Percentiles rank a stretch among this genome's conserved stretches.
These are phyloP conservation scores for Russula sp. DNA, from an alignment of 768 basidiomycete genomes.

Conservation along the genomic window DNA sequence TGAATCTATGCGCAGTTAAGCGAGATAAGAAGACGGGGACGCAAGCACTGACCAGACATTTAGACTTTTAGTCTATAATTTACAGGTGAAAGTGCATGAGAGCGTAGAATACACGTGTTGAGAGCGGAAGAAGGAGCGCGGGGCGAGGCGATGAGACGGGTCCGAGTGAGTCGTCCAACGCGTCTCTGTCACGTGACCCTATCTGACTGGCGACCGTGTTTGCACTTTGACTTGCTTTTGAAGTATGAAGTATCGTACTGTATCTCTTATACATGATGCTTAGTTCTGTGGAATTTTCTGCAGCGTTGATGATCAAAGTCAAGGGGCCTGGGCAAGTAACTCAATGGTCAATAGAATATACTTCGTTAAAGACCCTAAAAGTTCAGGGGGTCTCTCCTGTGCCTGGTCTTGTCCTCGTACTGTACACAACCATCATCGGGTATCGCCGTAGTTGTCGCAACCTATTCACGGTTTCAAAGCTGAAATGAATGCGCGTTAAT, in stretches of 20 bases:
- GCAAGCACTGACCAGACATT: slow-evolving; percentile 13
- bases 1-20: slow-evolving; percentile 24
- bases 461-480: background rate
- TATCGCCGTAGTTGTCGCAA: background rate
- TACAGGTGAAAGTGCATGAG: background rate
- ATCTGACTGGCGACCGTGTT: background rate
- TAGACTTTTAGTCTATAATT: background rate
- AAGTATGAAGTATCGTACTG: too few relatives aligned
- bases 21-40: background rate
- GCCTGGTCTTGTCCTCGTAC: background rate
- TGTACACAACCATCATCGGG: background rate
- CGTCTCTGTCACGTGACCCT: background rate
- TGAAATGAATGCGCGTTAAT: background rate
- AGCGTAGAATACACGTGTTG: background rate
- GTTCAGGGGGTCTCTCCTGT: background rate
- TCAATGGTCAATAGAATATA: background rate
- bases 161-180: background rate
- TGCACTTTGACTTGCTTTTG: too few relatives aligned
- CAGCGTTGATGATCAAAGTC: background rate
- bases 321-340: background rate
- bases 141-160: background rate
- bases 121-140: too few relatives aligned
- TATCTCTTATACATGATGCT: too few relatives aligned
- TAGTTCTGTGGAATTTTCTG: background rate
- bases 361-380: background rate